Evolutionary conservation across 2,329 filamentous ascomycete species (phyloP).

Genomic region (Arthrobotrys pseudoclavata): DNA sequence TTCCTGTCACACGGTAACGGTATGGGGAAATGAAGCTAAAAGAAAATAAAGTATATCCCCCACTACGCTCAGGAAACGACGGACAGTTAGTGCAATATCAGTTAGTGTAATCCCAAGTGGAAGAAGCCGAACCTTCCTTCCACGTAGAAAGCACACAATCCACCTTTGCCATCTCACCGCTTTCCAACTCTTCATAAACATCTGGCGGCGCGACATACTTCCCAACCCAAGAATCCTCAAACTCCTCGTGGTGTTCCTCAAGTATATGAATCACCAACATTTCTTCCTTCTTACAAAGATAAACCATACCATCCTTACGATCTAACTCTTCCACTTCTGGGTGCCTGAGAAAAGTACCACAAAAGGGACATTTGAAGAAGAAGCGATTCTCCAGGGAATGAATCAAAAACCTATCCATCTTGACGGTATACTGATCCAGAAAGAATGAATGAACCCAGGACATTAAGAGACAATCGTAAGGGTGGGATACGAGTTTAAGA

Average conservation of each 20-base stretch:
- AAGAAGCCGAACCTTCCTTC: too few relatives aligned
- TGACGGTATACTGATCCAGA: too few relatives aligned
- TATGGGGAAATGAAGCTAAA: too few relatives aligned
- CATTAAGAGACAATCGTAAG: background rate
- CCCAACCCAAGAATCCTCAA: constrained; percentile 10
- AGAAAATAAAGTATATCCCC: too few relatives aligned
- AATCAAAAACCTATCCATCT: too few relatives aligned
- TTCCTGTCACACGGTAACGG: too few relatives aligned
- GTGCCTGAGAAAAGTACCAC: background rate
- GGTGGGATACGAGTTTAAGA: background rate
- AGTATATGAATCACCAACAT: constrained; percentile 15
- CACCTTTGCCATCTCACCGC: background rate
- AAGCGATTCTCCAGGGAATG: background rate
- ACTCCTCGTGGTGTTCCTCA: constrained; percentile 13
- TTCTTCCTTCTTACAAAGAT: background rate
- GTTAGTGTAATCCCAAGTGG: too few relatives aligned
- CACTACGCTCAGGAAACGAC: too few relatives aligned
- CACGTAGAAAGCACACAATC: background rate
- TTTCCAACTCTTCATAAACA: background rate
- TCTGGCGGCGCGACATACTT: background rate
- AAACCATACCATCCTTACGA: background rate
- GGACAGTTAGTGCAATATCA: too few relatives aligned
- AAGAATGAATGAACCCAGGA: background rate
- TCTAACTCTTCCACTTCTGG: background rate
- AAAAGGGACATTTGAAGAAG: constrained; percentile 7